Conservation (phyloP, 2,329 filamentous ascomycete genomes). For the Penicillium sp. region DNA sequence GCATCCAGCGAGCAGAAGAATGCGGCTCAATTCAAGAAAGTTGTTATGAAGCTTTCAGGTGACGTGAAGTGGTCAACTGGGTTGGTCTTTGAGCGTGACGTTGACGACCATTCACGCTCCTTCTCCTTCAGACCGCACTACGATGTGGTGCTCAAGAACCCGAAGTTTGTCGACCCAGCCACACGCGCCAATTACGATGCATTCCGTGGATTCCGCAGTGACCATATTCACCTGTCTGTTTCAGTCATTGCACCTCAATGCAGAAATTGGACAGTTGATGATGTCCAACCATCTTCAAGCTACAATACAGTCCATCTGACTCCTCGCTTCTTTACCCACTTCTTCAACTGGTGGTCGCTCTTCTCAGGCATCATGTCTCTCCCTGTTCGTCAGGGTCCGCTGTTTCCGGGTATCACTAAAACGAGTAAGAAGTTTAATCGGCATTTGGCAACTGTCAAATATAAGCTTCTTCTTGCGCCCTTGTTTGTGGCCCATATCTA, state of each 20-base stretch:
- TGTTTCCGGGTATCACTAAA: slow-evolving; percentile 92
- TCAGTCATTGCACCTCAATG: slow-evolving; percentile 84
- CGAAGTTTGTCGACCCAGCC: slow-evolving; percentile 64
- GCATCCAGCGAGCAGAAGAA: slow-evolving; percentile 65
- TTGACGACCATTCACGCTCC: slow-evolving; percentile 68
- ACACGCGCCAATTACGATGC: slow-evolving; percentile 73
- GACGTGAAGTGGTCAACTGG: slow-evolving; percentile 92
- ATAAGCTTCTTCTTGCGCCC: slow-evolving; percentile 87
- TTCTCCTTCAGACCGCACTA: slow-evolving; percentile 94
- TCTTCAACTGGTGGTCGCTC: slow-evolving; percentile 96
- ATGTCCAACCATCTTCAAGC: slow-evolving; percentile 73
- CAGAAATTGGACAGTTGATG: slow-evolving; percentile 78
- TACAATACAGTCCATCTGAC: slow-evolving; percentile 97
- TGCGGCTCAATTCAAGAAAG: slow-evolving; percentile 91
- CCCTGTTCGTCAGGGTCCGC: slow-evolving; percentile 83
- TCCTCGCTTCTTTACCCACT: slow-evolving; percentile 95
- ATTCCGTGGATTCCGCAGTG: slow-evolving; percentile 92
- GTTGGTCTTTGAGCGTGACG: slow-evolving; percentile 84
- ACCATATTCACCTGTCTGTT: slow-evolving; percentile 94
- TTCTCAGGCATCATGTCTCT: slow-evolving; percentile 94
- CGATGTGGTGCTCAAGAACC: slow-evolving; percentile 80
- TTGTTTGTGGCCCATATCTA: slow-evolving; percentile 96
- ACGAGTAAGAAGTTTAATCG: slow-evolving; percentile 98
- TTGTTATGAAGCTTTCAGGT: slow-evolving; percentile 96
- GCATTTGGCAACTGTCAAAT: slow-evolving; percentile 97